Conservation (phyloP, 2,329 filamentous ascomycete species). For the Diaporthe vexans region DNA sequence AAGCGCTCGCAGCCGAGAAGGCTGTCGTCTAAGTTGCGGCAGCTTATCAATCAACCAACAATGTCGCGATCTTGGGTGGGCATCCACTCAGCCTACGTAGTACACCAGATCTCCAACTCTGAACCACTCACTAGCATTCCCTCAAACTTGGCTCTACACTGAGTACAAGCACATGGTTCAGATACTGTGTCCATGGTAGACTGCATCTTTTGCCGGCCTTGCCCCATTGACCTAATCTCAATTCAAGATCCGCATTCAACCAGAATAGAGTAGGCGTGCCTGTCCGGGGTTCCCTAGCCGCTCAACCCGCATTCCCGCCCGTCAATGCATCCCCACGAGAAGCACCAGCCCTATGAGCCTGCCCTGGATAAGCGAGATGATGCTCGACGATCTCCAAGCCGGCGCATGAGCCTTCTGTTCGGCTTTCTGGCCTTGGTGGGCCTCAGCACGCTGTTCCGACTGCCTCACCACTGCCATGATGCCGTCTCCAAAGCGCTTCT, state of each 20-base stretch:
- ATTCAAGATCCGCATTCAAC: constrained; percentile 4
- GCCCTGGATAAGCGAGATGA: constrained; percentile 36
- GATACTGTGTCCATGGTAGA: constrained; percentile 23
- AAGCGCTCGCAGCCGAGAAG: constrained; percentile 29
- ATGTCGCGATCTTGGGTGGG: neutral
- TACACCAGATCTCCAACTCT: neutral
- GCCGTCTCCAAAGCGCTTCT: constrained; percentile 23
- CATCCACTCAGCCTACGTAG: neutral
- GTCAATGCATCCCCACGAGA: constrained; percentile 38
- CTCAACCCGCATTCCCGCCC: neutral
- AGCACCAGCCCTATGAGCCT: constrained; percentile 37
- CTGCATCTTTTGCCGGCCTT: constrained; percentile 3
- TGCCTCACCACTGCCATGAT: constrained; percentile 35
- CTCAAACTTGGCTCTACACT: neutral
- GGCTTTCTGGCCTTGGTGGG: constrained; percentile 19
- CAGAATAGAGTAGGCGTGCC: constrained; percentile 24
- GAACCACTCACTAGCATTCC: no score
- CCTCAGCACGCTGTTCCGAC: constrained; percentile 16
- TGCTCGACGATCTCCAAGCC: constrained; percentile 3
- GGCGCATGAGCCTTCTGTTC: constrained; percentile 1
- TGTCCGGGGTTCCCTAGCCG: constrained; percentile 17
- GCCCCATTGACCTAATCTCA: constrained; percentile 30
- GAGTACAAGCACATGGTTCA: constrained; percentile 4
- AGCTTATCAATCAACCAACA: constrained; percentile 25
- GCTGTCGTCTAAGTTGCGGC: constrained; percentile 8